Percentiles rank a stretch among this genome's conserved stretches.
Evolutionary conservation across 345 rosid genomes (phyloP).

Genomic region (Eucalyptus cloeziana): DNA sequence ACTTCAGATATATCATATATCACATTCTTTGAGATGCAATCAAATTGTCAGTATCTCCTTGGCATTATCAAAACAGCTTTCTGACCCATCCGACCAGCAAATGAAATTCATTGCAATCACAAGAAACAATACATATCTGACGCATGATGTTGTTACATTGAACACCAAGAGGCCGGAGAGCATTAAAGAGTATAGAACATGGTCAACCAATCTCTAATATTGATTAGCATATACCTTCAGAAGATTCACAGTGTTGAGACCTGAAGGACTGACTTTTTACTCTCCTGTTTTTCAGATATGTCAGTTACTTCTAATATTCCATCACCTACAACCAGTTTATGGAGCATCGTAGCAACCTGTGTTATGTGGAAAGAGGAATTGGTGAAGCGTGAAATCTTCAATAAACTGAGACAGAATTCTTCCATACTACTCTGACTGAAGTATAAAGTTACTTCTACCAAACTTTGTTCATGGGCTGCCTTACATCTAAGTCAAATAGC

Average conservation of each 20-base stretch:
- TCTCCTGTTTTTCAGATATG: constrained; percentile 72
- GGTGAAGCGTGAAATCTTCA: not conserved
- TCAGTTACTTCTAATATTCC: constrained; percentile 60
- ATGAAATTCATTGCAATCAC: not conserved
- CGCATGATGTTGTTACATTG: not conserved
- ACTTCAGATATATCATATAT: not conserved
- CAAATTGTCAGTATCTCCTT: not conserved
- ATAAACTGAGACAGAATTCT: not conserved
- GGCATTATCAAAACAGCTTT: not conserved
- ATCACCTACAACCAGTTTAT: constrained; percentile 59
- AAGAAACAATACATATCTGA: not conserved
- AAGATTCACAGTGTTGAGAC: constrained; percentile 91
- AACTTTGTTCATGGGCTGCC: constrained; percentile 3
- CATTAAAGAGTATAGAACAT: not conserved
- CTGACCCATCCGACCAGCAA: not conserved
- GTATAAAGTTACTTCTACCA: not conserved
- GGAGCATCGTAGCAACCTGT: constrained; percentile 78
- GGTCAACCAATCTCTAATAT: not conserved
- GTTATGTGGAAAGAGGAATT: constrained; percentile 2
- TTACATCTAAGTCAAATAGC: constrained; percentile 83
- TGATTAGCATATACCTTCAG: constrained; percentile 58
- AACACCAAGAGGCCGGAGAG: not conserved
- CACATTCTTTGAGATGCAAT: not conserved
- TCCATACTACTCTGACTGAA: not conserved
- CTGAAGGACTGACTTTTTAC: constrained; percentile 75